These are phyloP conservation scores for Penstemon davidsonii DNA, from an alignment of 257 asterid genomes.

Conservation along the genomic window DNA sequence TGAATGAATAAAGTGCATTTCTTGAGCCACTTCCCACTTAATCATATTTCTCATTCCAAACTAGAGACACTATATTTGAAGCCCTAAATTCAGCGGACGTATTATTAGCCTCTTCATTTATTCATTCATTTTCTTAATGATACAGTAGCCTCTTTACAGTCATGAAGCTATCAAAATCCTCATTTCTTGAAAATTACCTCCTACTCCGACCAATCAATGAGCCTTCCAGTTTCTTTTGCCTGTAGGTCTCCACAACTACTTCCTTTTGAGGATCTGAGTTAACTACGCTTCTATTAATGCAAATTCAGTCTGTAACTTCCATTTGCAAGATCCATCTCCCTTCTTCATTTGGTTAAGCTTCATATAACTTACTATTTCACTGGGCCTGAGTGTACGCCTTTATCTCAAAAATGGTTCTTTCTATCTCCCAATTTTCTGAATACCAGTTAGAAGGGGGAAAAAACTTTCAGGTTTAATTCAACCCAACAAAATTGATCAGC, in stretches of 20 bases:
- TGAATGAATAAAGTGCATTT: not conserved
- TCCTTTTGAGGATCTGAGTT: conserved; percentile 19
- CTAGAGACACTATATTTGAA: not conserved
- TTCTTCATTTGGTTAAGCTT: conserved; percentile 5
- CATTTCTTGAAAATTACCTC: not conserved
- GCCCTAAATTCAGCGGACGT: not conserved
- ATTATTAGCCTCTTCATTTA: not conserved
- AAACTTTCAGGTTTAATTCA: not conserved
- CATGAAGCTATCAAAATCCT: not conserved
- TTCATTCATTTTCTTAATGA: not conserved
- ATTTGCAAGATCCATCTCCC: not conserved
- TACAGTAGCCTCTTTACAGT: not conserved
- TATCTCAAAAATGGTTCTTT: not conserved
- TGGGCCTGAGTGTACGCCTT: not conserved
- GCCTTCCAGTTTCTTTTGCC: not conserved
- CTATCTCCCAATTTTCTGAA: not conserved
- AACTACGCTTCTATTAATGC: not conserved
- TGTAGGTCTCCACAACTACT: not conserved
- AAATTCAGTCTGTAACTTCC: not conserved
- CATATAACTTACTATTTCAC: conserved; percentile 9
- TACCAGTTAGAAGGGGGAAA: not conserved
- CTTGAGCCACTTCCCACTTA: not conserved
- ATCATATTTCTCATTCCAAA: not conserved
- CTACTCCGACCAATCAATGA: not conserved
- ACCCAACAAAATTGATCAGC: not conserved